These are phyloP conservation scores for Glycyrrhiza uralensis DNA, from an alignment of 306 rosid species.

Conservation along the genomic window DNA sequence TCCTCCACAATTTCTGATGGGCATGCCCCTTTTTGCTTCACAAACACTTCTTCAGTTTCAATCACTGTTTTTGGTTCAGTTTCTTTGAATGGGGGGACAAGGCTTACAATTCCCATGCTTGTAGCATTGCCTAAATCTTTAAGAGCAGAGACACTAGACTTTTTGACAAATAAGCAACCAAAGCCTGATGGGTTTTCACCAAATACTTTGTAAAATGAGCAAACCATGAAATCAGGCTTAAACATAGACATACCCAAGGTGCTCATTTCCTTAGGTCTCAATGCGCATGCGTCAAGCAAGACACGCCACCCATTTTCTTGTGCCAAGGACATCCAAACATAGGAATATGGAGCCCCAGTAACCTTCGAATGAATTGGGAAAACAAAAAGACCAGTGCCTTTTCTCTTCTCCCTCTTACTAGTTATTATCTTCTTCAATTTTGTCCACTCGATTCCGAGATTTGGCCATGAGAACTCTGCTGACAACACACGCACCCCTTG, in stretches of 20 bases:
- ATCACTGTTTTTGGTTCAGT: background rate
- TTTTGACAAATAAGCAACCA: slow-evolving; percentile 81
- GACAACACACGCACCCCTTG: slow-evolving; percentile 51
- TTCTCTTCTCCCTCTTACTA: slow-evolving; percentile 34
- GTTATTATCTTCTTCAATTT: slow-evolving; percentile 49
- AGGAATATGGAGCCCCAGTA: slow-evolving; percentile 74
- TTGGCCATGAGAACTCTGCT: slow-evolving; percentile 66
- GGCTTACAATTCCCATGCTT: slow-evolving; percentile 61
- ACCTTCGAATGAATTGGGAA: slow-evolving; percentile 78
- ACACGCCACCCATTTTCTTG: slow-evolving; percentile 80
- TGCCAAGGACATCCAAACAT: slow-evolving; percentile 80
- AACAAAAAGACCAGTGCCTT: slow-evolving; percentile 55
- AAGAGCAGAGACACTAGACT: slow-evolving; percentile 46
- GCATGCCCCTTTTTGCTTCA: no score
- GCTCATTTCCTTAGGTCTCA: slow-evolving; percentile 80
- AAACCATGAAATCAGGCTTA: slow-evolving; percentile 73
- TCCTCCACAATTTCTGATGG: slow-evolving; percentile 37
- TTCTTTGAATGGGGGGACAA: slow-evolving; percentile 39
- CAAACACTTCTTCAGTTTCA: background rate
- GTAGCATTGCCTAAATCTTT: slow-evolving; percentile 37
- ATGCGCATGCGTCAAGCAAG: slow-evolving; percentile 66
- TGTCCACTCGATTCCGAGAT: slow-evolving; percentile 39
- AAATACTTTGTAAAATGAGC: slow-evolving; percentile 70
- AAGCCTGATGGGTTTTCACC: slow-evolving; percentile 86
- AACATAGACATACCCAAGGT: slow-evolving; percentile 75